Evolutionary conservation across 2,329 filamentous ascomycete genomes (phyloP), one percentile per base, ranked within the genome.

Genomic region (Mycosphaerella sp.): DNA sequence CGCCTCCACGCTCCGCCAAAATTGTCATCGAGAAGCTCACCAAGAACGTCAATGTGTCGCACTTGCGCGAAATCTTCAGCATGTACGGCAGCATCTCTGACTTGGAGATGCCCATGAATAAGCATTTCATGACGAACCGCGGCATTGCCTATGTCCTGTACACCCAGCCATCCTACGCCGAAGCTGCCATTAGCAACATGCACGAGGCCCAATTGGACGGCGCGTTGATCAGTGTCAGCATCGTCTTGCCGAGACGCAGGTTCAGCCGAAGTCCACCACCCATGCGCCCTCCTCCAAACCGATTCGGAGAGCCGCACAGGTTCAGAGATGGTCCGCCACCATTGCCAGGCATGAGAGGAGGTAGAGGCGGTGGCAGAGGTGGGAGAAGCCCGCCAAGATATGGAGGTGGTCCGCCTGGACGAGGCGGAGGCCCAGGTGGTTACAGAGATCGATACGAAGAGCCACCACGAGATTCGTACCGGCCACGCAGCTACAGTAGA

Each of bases 1-100:
- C 52, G 6, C 66, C 64, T 2, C 21, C 21, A 21, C 62, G 59
- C 39, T 63, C 58, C 53, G 63, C 66, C 45, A 69, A 96, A 88
- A 91, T 98, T 68, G 89, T 98, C 14, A 87, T 98, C 45, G 93
- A 98, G 72, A 91, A 95, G 59, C 78, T 98, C 66, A 95, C 92
- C 3, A 95, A 95, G 71, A 97, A 95, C 66, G 86, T 98, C 63
- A 95, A 88, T 55, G 88, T 92, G 69, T 81, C 81, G 14, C 93
- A 98, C 66, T 76, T 98, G 6, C 81, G 83, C 62, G 93, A 98
- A 69, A 95, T 98, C 56, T 98, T 98, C 68, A 86, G 88, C 46
- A 80, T 82, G 38, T 98, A 93, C 69, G 93, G 93, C 48, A 79
- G 80, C 17, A 95, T 98, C 63, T 81, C 85, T 64, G 89, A 93